These are phyloP conservation scores for Austroboletus niveus DNA, from an alignment of 1,284 basidiomycete genomes.

Conservation along the genomic window DNA sequence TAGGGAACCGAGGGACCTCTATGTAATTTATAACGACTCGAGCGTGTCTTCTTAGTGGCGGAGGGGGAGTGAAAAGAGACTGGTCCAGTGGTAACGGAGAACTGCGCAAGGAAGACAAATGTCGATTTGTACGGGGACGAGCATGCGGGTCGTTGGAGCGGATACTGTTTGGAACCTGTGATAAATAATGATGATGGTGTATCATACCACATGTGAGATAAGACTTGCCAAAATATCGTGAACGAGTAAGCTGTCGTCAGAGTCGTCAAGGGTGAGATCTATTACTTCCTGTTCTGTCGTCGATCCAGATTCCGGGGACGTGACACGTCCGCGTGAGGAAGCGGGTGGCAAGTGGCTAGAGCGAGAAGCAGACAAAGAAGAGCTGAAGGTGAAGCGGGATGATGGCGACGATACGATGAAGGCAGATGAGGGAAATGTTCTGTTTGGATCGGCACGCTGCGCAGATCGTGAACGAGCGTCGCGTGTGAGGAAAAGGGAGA, in stretches of 20 bases:
- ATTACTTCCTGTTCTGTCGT: conserved; percentile 13
- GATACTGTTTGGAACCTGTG: conserved; percentile 5
- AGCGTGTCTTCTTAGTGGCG: conserved; percentile 8
- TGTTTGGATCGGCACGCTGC: conserved; percentile 6
- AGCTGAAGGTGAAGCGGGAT: conserved; percentile 3
- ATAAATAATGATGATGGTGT: neutral
- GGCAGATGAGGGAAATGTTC: neutral
- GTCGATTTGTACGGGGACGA: conserved; percentile 8
- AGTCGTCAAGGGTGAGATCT: conserved; percentile 26
- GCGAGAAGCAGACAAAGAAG: conserved; percentile 6
- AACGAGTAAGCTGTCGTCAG: conserved; percentile 16
- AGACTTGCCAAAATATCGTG: conserved; percentile 21
- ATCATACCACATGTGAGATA: neutral
- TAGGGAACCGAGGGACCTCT: conserved; percentile 20
- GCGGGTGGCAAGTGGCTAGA: neutral
- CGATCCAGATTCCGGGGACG: neutral
- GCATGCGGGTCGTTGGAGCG: neutral
- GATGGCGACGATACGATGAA: neutral
- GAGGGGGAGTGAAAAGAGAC: conserved; percentile 34
- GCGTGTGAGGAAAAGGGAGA: neutral
- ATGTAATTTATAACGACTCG: conserved; percentile 17
- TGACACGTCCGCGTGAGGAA: conserved; percentile 1
- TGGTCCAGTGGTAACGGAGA: conserved; percentile 11
- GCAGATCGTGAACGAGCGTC: conserved; percentile 4
- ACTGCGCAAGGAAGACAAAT: neutral